Base-by-base conservation (phyloP, 75 land plant species). In the Pinus taeda region DNA sequence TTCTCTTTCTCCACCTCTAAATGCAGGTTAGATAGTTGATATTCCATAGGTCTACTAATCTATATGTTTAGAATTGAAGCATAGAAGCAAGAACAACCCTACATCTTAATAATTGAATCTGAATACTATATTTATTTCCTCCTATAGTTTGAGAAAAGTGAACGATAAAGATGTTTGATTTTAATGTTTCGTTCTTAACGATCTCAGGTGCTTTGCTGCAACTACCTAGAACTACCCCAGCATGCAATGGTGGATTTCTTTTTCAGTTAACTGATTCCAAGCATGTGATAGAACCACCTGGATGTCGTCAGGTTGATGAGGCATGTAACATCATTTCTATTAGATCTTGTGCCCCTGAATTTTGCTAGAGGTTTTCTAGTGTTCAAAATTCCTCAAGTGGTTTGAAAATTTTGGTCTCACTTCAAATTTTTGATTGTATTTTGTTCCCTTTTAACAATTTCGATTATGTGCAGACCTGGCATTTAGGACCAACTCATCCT, bases 181-280 rank as follows among this genome's bases (percentile, higher is more conserved):
- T 14, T 37, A 67, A 37, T 67, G 53, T 39, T 59, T 39, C 18
- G 0, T 39, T 8, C 39, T 17, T 39, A 7, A 67, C 20, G n/a
- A 45, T 9, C 73, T 71, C 84, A 90, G 86, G 85, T 63, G 89
- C 89, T 57, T 81, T 92, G 42, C 24, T 92, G 79, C 92, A 90
- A 73, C 85, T 83, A n/a, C 91, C 91, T n/a, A 87, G 90, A 75
- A 85, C 87, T 1, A 3, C 53, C 22, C 90, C 88, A 14, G 57
- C 88, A 55, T 79, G 80, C 69, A 78, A 74, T 61, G 66, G 88
- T 65, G 86, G 82, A 12, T 76, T 89, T 74, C 88, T 90, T 66
- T 95, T 89, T 76, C 95, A 90, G 71, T 80, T 87, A 21, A 89
- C 83, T 26, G 95, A 90, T 85, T n/a, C n/a, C n/a, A n/a, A n/a